Evolutionary conservation across 2,329 filamentous ascomycete species (phyloP).

Genomic region (Thielaviopsis punctulata): DNA sequence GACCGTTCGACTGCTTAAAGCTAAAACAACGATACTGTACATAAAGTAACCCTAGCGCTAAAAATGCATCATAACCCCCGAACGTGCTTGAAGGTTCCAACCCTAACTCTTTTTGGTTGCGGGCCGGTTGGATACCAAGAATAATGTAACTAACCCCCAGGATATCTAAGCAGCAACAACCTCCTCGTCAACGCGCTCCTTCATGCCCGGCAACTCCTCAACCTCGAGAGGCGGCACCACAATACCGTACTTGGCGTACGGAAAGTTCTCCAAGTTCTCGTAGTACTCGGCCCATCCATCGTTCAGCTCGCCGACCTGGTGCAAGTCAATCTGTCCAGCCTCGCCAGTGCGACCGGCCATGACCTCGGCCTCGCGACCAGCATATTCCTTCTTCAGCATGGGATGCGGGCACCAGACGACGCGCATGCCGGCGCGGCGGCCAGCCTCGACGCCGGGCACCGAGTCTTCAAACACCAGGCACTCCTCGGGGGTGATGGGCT

Average conservation of each 20-base stretch:
- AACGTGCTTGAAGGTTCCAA: no score
- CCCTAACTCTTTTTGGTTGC: background rate
- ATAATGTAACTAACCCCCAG: background rate
- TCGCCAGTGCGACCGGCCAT: constrained; percentile 66
- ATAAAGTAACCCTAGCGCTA: no score
- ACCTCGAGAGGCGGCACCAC: constrained; percentile 25
- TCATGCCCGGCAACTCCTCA: constrained; percentile 27
- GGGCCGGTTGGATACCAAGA: background rate
- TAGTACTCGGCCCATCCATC: constrained; percentile 46
- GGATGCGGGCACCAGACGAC: constrained; percentile 85
- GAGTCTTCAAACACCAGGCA: constrained; percentile 95
- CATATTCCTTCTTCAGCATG: constrained; percentile 57
- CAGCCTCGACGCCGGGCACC: constrained; percentile 82
- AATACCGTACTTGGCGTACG: constrained; percentile 42
- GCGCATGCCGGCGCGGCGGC: constrained; percentile 81
- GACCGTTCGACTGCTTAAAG: no score
- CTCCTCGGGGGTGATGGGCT: constrained; percentile 59
- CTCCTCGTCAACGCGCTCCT: constrained; percentile 18
- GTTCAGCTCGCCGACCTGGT: constrained; percentile 37
- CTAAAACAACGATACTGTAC: no score
- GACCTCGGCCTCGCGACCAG: constrained; percentile 61
- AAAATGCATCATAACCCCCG: no score
- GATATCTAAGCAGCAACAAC: constrained; percentile 11
- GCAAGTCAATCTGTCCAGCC: constrained; percentile 35
- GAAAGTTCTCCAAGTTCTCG: constrained; percentile 33